Evolutionary conservation across 2,329 filamentous ascomycete species (phyloP), one percentile per base, ranked within the genome.

Genomic region (Erysiphe pulchra): DNA sequence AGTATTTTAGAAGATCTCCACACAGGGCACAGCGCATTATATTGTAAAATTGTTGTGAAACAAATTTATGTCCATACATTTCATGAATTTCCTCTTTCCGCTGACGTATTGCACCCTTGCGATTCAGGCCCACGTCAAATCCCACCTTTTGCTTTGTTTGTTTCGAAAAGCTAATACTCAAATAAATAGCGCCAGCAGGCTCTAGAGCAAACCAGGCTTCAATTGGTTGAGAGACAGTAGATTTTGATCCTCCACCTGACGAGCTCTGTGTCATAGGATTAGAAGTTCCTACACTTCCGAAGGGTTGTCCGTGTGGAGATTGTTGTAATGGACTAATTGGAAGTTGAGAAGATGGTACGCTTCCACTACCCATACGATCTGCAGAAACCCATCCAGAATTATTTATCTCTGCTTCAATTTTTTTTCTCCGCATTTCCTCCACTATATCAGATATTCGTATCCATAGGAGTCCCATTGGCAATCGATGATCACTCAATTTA

Each of bases 21-120:
- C 90, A 98, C 33, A 95, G 75, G 13, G 90, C 90, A 63, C 90
- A 98, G 50, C 90, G 87, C 90, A 98, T 98, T 59, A 98, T 94
- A 70, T 95, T 98, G 76, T 95, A 98, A 63, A 98, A 98, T 61
- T 94, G 90, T 61, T 94, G 86, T 57, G 90, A 82, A 47, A 95
- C 79, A 59, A 98, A 98, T 65, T 95, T 98, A 76, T 98, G 90
- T 43, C 90, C 90, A 60, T 93, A 94, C 69, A 94, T 93, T 65
- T 98, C 90, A 64, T 94, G 83, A 4, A 98, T 79, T 57, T 95
- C 86, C 62, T 98, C 90, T 66, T 98, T 98, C 58, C 84, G 83
- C 64, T 98, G 87, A 53, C 90, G 83, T 53, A 98, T 85, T 51
- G 90, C 90, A 57, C 87, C 90, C 65, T 94, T 92, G 59, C 90